Base-by-base conservation (phyloP, 2,329 filamentous ascomycete species). In the Phoma sp. region DNA sequence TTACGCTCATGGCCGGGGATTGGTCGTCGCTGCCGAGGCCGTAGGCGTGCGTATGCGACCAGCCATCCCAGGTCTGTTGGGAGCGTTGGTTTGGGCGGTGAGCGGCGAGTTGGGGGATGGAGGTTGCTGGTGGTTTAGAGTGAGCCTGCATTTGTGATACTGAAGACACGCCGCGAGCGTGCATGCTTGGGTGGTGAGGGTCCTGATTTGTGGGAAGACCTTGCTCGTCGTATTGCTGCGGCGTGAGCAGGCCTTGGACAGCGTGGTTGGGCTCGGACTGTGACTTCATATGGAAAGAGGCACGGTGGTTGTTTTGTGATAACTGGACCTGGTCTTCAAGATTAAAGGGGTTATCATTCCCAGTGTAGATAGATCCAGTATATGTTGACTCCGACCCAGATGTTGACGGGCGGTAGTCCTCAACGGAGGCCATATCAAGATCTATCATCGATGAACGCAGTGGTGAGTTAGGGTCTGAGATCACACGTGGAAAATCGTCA, bases 271-370 rank as follows among this genome's bases (percentile, higher is more conserved):
- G 75, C 43, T 77, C 75, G 1, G 75, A 77, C 46, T 76, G 74
- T 12, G 73, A 75, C 45, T 77, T 75, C 48, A 69, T 73, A 46
- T 77, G 75, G 44, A 72, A 75, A 0, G 72, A 75, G 21, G 70
- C 68, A 27, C 75, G 73, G 41, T 76, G 72, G 49, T 73, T 76
- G 39, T 69, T 73, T 29, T 74, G 61, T 0, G 73, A 73, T 10
- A 76, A 65, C 29, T 74, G 68, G 8, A 76, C 68, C 49, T 76
- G 75, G 46, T 81, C 78, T 59, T 81, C 80, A 6, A 82, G 74
- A 61, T 81, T 80, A 60, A 82, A 82, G 0, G 80, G 80, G 51
- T 81, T 78, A 4, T 78, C 78, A 47, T 73, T 77, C 35, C 75
- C 74, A 19, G 73, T 77, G 41, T 64, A 66, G 15, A 62, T 64